Conservation (phyloP, 352 stramenopile species). For the Globisporangium spinosum region DNA sequence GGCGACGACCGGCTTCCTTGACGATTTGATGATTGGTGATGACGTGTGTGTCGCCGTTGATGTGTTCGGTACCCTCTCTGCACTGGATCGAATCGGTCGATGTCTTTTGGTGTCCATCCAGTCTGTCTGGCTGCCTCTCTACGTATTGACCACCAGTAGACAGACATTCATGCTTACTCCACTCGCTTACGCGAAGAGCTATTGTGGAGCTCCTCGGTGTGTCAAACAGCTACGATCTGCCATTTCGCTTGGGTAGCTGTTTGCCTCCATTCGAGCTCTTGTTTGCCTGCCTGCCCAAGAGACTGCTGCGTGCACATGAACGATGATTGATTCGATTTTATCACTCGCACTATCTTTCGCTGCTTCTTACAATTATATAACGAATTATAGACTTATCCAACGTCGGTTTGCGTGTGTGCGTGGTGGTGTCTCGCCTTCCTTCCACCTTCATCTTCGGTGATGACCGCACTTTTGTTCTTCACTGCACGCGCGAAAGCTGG, state of each 20-base stretch:
- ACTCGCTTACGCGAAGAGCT: background rate
- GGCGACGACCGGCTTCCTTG: background rate
- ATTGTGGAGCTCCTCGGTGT: background rate
- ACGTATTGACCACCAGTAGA: background rate
- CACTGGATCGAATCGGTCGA: background rate
- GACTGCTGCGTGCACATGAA: background rate
- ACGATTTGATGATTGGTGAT: background rate
- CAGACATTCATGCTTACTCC: background rate
- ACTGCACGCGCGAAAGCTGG: constrained; percentile 14
- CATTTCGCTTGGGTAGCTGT: background rate
- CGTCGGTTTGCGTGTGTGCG: background rate
- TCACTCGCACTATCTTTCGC: background rate
- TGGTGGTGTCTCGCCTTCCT: background rate
- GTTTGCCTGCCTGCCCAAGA: background rate
- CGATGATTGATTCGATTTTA: constrained; percentile 2
- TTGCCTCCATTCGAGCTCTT: background rate
- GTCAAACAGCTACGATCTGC: background rate
- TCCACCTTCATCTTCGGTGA: background rate
- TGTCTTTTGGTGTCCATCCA: background rate
- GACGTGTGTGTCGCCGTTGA: background rate
- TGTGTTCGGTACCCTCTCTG: background rate
- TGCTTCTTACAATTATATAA: constrained; percentile 11
- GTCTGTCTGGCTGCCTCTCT: background rate
- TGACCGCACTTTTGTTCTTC: background rate
- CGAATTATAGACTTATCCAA: constrained; percentile 8